Evolutionary conservation across 352 stramenopile genomes (phyloP).

Genomic region (Phytophthora ramorum): DNA sequence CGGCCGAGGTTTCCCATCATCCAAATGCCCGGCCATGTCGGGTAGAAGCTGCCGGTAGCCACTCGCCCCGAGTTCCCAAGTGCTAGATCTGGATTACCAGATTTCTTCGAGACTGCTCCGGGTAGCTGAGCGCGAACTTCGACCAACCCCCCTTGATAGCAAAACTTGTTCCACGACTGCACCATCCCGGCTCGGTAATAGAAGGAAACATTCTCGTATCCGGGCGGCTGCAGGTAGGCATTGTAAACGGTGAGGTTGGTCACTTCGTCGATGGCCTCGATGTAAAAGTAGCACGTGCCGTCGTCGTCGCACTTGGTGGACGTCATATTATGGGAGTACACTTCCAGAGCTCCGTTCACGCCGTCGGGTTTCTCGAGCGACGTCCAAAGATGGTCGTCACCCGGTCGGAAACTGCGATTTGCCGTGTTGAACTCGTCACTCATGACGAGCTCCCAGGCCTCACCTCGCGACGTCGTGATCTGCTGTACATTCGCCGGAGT

Average conservation of each 20-base stretch:
- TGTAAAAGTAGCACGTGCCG: conserved; percentile 63
- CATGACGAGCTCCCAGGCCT: conserved; percentile 81
- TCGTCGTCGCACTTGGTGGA: conserved; percentile 57
- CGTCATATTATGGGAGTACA: conserved; percentile 92
- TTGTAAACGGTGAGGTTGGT: conserved; percentile 55
- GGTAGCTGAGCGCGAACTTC: conserved; percentile 91
- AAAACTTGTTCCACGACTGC: conserved; percentile 96
- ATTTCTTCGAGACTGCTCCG: conserved; percentile 66
- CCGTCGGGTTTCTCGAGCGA: conserved; percentile 61
- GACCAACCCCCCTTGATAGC: conserved; percentile 94
- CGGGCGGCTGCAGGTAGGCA: conserved; percentile 47
- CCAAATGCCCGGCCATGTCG: conserved; percentile 82
- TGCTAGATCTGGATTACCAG: conserved; percentile 53
- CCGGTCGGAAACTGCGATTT: conserved; percentile 88
- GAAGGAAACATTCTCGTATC: conserved; percentile 50
- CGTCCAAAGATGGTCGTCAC: conserved; percentile 93
- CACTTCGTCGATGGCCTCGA: conserved; percentile 53
- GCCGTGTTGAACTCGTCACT: conserved; percentile 83
- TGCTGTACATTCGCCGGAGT: conserved; percentile 49
- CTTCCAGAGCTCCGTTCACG: conserved; percentile 85
- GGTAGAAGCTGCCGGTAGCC: conserved; percentile 63
- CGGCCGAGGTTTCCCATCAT: too few relatives aligned
- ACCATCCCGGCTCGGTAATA: conserved; percentile 84
- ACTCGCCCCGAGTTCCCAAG: conserved; percentile 33
- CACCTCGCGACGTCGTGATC: conserved; percentile 40